Conservation (phyloP, 495 filamentous ascomycete genomes). For the Podospora anserina region DNA sequence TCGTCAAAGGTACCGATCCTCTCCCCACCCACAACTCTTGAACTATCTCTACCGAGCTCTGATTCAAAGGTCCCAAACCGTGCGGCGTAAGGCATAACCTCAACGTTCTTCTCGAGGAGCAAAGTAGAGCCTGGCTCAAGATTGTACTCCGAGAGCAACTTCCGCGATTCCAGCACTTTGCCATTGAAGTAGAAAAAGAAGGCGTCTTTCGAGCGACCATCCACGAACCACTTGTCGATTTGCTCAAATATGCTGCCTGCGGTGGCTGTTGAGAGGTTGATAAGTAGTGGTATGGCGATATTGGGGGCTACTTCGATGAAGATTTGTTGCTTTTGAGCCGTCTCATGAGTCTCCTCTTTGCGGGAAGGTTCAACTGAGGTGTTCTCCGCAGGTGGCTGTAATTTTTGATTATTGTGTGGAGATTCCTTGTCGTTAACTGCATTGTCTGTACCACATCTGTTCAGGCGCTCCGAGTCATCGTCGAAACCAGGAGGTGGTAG, state of each 20-base stretch:
- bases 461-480: too few relatives aligned
- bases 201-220: too few relatives aligned
- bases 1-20: too few relatives aligned
- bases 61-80: neutral
- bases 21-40: too few relatives aligned
- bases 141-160: neutral
- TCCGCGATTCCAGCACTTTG: neutral
- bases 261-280: neutral
- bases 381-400: too few relatives aligned
- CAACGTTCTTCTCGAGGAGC: neutral
- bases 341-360: neutral
- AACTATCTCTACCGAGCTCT: too few relatives aligned
- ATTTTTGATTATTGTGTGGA: too few relatives aligned
- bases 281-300: neutral
- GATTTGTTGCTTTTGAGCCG: neutral
- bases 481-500: too few relatives aligned
- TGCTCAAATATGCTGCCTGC: neutral
- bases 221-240: neutral
- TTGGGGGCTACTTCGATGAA: neutral
- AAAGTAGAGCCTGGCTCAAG: neutral
- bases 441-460: too few relatives aligned
- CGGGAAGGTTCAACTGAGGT: too few relatives aligned
- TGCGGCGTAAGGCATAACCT: neutral
- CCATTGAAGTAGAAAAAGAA: neutral
- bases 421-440: too few relatives aligned